Evolutionary conservation across 1,284 basidiomycete genomes (phyloP).

Genomic region (Pyrrhoderma noxium): DNA sequence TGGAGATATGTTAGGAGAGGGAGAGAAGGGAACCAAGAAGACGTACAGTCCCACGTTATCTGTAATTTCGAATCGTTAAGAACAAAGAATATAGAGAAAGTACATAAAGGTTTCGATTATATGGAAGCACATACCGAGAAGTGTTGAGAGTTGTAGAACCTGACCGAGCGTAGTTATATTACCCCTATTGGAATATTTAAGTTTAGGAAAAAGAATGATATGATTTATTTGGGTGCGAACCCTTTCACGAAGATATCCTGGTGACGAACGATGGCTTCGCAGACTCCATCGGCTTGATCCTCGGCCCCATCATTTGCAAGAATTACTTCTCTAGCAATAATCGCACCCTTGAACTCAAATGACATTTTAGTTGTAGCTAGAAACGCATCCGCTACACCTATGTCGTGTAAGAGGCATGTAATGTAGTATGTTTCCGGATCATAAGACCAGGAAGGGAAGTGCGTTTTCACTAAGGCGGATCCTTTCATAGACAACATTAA

Average conservation of each 20-base stretch:
- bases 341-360: conserved; percentile 54
- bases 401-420: conserved; percentile 48
- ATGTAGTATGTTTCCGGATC: conserved; percentile 47
- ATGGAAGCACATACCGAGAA: conserved; percentile 34
- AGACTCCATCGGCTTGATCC: conserved; percentile 49
- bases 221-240: too few relatives aligned
- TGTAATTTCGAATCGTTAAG: conserved; percentile 13
- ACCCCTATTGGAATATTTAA: conserved; percentile 27
- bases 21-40: not conserved
- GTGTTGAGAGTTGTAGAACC: conserved; percentile 45
- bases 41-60: conserved; percentile 44
- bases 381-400: conserved; percentile 45
- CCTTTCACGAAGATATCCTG: conserved; percentile 54
- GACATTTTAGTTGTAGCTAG: conserved; percentile 47
- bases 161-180: conserved; percentile 49
- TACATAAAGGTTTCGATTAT: too few relatives aligned
- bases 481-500: conserved; percentile 21
- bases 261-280: conserved; percentile 51
- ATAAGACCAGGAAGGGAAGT: conserved; percentile 42
- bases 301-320: conserved; percentile 37
- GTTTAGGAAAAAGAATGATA: too few relatives aligned
- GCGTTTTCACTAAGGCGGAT: conserved; percentile 39
- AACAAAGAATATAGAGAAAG: not conserved
- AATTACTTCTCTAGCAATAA: conserved; percentile 45
- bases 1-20: conserved; percentile 11